Percentiles rank a stretch among this genome's conserved stretches.
Evolutionary conservation across 495 filamentous ascomycete genomes (phyloP).

Genomic region (Trypethelium eluteriae): DNA sequence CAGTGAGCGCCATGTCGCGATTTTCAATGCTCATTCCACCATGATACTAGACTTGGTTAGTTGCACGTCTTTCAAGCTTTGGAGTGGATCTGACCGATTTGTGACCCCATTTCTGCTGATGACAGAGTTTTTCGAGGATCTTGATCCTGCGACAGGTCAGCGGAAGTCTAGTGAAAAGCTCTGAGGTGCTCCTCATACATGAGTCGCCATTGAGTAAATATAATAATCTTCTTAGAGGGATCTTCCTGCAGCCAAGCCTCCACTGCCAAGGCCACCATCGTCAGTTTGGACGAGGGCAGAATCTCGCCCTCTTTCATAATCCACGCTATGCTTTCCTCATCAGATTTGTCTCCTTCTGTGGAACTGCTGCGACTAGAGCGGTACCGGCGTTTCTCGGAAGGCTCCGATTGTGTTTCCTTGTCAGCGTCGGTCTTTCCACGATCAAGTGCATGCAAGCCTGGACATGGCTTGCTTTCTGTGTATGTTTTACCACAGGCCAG

Average conservation of each 20-base stretch:
- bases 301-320: constrained; percentile 30
- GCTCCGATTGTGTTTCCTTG: not conserved
- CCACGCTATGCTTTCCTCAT: constrained; percentile 26
- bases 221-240: constrained; percentile 35
- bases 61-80: not conserved
- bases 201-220: constrained; percentile 34
- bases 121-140: constrained; percentile 32
- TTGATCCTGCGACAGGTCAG: constrained; percentile 3
- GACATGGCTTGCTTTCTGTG: constrained; percentile 13
- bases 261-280: constrained; percentile 35
- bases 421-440: not conserved
- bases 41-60: constrained; percentile 22
- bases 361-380: not conserved
- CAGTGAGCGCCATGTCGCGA: constrained; percentile 27
- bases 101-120: not conserved
- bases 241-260: constrained; percentile 34
- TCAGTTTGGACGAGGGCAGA: constrained; percentile 34
- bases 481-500: constrained; percentile 22
- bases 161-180: not conserved
- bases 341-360: constrained; percentile 6
- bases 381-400: not conserved
- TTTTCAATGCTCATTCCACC: constrained; percentile 29
- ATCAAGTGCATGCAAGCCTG: constrained; percentile 12
- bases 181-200: constrained; percentile 17
- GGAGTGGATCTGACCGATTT: not conserved